Evolutionary conservation across 768 basidiomycete genomes (phyloP).

Genomic region (Macrocybe gigantea): DNA sequence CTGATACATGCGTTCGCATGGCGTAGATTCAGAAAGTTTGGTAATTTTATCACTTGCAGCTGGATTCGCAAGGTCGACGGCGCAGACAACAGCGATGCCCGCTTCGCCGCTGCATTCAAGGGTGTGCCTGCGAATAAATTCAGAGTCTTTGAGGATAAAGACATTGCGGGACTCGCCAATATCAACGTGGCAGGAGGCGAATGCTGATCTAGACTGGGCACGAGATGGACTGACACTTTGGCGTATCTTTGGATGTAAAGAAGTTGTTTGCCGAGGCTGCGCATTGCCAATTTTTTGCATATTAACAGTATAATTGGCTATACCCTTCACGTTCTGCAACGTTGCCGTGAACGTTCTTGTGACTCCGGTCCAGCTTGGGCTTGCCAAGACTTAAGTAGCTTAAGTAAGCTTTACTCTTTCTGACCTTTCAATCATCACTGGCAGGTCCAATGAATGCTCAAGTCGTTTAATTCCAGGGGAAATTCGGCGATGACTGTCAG

Average conservation of each 20-base stretch:
- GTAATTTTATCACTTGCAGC: conserved; percentile 29
- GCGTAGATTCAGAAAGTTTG: conserved; percentile 28
- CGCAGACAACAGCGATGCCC: conserved; percentile 31
- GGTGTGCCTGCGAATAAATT: conserved; percentile 26
- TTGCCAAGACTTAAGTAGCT: no score
- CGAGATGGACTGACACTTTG: not conserved
- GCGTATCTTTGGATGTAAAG: no score
- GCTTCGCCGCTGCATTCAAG: conserved; percentile 27
- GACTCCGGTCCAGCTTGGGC: no score
- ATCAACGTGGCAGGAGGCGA: conserved; percentile 33
- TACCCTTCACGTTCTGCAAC: no score
- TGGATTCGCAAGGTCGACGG: conserved; percentile 41
- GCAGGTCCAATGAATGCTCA: no score
- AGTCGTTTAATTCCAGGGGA: no score
- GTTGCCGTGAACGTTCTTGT: no score
- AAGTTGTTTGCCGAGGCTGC: not conserved
- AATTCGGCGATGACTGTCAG: no score
- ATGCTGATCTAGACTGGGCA: conserved; percentile 16
- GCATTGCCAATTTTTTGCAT: not conserved
- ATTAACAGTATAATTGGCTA: no score
- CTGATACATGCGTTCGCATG: not conserved
- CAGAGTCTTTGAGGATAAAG: conserved; percentile 28
- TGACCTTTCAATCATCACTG: no score
- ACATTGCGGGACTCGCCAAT: conserved; percentile 26
- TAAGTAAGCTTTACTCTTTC: no score